Evolutionary conservation across 2,329 filamentous ascomycete genomes (phyloP), one percentile per base, ranked within the genome.

Genomic region (Beauveria sp.): DNA sequence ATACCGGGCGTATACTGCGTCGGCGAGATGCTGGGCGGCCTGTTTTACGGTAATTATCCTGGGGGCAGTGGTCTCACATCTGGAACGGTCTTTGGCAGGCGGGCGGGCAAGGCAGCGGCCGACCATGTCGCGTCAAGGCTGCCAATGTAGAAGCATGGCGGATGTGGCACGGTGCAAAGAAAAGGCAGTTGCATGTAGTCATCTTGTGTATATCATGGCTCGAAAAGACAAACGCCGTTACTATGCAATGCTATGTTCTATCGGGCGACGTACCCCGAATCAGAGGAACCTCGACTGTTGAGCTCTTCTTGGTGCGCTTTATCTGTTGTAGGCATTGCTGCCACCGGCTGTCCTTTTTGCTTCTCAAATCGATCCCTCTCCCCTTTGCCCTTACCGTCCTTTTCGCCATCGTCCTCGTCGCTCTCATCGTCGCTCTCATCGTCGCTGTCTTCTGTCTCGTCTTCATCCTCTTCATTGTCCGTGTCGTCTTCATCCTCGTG

Each of bases 11-110:
- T 88, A 2, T 88, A 80, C 64, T 86, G 83, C 65, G 80, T 76
- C 3, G 86, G 87, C 0, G 86, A 89, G 71, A 87, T 89, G 82
- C 67, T 89, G 1, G 87, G 86, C 1, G 85, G 84, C 0, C 67
- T 88, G 22, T 88, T 88, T 65, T 85, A 83, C 67, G 76, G 78
- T 14, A 88, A 88, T 65, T 88, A 87, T 66, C 84, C 84, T 0
- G 85, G 85, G 5, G 85, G 85, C 0, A 85, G 81, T 67, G 85
- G 84, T 0, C 70, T 88, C 70, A 87, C 83, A 0, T 80, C 83
- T 22, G 84, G 84, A 0, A 76, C 82, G 0, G 82, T 87, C 0
- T 79, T 80, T 71, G 77, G 78, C 0, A 70, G 76, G 18, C 72
- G 71, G 55, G 77, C 77, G 34, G 77, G 78, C 0, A 67, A 61